Conservation (phyloP, 768 basidiomycete species). For the Naganishia vaughanmartiniae region DNA sequence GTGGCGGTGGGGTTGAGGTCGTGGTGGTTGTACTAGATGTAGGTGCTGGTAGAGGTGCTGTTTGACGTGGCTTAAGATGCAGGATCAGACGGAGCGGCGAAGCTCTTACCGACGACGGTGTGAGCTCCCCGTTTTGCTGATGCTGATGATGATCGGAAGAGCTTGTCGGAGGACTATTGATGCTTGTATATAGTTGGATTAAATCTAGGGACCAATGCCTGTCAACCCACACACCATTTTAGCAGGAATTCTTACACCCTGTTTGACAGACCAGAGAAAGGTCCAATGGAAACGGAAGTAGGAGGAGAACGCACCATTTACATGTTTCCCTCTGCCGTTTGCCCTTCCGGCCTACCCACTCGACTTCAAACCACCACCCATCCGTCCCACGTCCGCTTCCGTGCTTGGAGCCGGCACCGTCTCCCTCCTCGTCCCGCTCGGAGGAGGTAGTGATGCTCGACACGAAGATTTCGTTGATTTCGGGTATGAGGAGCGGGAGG, state of each 20-base stretch:
- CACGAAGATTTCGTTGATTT: constrained; percentile 81
- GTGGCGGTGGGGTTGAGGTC: neutral
- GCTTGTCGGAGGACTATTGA: constrained; percentile 56
- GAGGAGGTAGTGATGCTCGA: constrained; percentile 63
- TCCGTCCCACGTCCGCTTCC: constrained; percentile 50
- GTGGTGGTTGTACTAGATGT: neutral
- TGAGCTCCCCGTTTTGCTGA: neutral
- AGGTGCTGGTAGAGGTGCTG: constrained; percentile 64
- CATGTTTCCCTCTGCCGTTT: constrained; percentile 37
- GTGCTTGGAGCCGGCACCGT: too few relatives aligned
- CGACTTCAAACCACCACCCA: constrained; percentile 93
- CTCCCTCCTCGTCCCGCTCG: neutral
- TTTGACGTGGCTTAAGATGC: constrained; percentile 65
- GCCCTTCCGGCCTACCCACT: constrained; percentile 4
- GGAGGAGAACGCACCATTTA: constrained; percentile 68
- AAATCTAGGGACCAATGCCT: constrained; percentile 99
- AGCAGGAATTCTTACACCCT: neutral
- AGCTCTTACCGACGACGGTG: constrained; percentile 33
- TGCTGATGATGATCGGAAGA: constrained; percentile 56
- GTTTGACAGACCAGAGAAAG: too few relatives aligned
- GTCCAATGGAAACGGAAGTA: too few relatives aligned
- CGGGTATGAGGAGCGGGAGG: constrained; percentile 83
- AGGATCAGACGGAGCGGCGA: constrained; percentile 67
- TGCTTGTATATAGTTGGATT: constrained; percentile 66
- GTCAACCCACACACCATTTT: neutral